Conservation (phyloP, 371 early-diverging fungal genomes). For the Actinomortierella ambigua region DNA sequence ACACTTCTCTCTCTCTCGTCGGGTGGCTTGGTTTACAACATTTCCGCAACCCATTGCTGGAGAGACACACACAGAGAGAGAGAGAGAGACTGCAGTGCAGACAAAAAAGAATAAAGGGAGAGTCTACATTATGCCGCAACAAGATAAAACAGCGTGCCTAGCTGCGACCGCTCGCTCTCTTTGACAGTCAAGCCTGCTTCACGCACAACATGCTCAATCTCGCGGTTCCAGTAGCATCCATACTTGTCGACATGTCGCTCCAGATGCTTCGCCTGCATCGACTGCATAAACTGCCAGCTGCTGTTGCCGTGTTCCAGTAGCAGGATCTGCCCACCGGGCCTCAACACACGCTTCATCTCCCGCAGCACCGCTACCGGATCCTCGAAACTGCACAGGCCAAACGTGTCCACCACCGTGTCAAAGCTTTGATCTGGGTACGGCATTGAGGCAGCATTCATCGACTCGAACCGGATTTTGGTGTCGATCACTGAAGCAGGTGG, state of each 20-base stretch:
- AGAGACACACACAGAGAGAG: not conserved
- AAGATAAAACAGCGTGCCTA: constrained; percentile 82
- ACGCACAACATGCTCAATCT: constrained; percentile 64
- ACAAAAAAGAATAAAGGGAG: not conserved
- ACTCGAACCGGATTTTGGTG: constrained; percentile 33
- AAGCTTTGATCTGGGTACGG: constrained; percentile 50
- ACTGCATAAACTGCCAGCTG: constrained; percentile 68
- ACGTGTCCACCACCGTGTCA: constrained; percentile 84
- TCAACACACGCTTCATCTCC: constrained; percentile 67
- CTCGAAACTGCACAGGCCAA: constrained; percentile 77
- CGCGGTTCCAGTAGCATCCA: constrained; percentile 93
- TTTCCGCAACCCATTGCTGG: not conserved
- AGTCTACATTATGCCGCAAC: constrained; percentile 49
- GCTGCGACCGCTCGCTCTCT: constrained; percentile 68
- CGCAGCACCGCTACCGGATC: constrained; percentile 72
- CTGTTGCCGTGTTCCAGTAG: constrained; percentile 83
- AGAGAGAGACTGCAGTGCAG: no score
- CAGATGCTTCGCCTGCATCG: constrained; percentile 70
- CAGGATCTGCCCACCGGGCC: constrained; percentile 65
- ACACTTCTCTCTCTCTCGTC: no score
- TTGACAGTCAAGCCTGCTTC: constrained; percentile 66
- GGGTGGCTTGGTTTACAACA: no score
- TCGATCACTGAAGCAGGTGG: constrained; percentile 16
- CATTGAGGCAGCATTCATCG: constrained; percentile 33
- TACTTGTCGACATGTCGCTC: constrained; percentile 75